Evolutionary conservation across 345 rosid genomes (phyloP), one percentile per base, ranked within the genome.

Genomic region (Euclidium syriacum): DNA sequence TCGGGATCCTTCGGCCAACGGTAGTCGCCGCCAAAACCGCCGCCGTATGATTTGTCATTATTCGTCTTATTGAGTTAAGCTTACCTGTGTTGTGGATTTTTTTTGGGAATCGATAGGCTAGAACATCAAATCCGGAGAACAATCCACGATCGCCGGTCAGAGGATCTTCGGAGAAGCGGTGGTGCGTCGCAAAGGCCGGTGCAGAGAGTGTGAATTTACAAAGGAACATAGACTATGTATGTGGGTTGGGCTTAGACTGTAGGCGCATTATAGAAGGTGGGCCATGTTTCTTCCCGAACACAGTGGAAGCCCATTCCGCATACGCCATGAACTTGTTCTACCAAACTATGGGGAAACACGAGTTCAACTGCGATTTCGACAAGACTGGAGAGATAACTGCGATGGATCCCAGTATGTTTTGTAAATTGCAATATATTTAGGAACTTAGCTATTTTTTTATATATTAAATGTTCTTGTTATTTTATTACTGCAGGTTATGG

Each of bases 311-410:
- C 46, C 89, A 88, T 24, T 84, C 90, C 0, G 84, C 88, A 2
- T 85, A 54, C 23, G 86, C 95, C 42, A 86, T 85, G 96, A 86
- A 86, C 46, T 62, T 67, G 43, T 91, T 75, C 64, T 85, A 79
- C 58, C 90, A 86, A 61, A 72, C 88, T 16, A 72, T 60, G 24
- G 84, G 78, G n/a, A 77, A 69, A 65, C 64, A 73, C 19, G 67
- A 70, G n/a, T 76, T 63, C 11, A 79, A 83, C 5, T 88, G 95
- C 23, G 83, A 81, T 67, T 88, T 91, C 68, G 53, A 68, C 10
- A 80, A 57, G 26, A 85, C 88, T 6, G 95, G 83, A 10, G 75
- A 74, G 8, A 46, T 83, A 22, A 38, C 81, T 10, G 8, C 55
- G 12, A 16, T 69, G 4, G 74, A 88, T 73, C 91, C 95, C 33